Percentiles rank a stretch among this genome's conserved stretches.
Evolutionary conservation across 805 yeast species (phyloP).

Genomic region (Candida ponderosae): DNA sequence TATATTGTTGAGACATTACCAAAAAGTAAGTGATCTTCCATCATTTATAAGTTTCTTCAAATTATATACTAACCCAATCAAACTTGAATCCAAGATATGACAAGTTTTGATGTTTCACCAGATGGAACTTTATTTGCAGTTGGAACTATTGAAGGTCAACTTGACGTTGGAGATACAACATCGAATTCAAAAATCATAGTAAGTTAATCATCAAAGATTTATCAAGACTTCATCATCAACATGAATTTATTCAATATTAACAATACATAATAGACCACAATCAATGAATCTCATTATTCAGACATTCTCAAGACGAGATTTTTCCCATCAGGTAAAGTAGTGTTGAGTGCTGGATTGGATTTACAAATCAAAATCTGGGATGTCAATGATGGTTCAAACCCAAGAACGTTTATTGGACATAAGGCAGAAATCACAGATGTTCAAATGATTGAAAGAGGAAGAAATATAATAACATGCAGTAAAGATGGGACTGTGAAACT

Average conservation of each 20-base stretch:
- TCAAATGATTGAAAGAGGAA: constrained; percentile 51
- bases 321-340: constrained; percentile 61
- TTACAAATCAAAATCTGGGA: constrained; percentile 57
- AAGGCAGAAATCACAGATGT: constrained; percentile 38
- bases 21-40: too few relatives aligned
- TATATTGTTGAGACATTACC: too few relatives aligned
- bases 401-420: constrained; percentile 47
- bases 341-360: constrained; percentile 54
- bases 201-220: constrained; percentile 1
- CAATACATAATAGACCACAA: background rate
- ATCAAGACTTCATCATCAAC: background rate
- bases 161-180: constrained; percentile 19
- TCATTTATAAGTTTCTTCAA: too few relatives aligned
- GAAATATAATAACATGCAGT: constrained; percentile 54
- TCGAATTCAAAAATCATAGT: background rate
- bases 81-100: too few relatives aligned
- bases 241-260: constrained; percentile 1
- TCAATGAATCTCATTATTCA: constrained; percentile 40
- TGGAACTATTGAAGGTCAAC: constrained; percentile 28
- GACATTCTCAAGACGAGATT: constrained; percentile 36
- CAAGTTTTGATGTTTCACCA: constrained; percentile 27
- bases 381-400: constrained; percentile 33
- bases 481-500: constrained; percentile 47
- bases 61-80: too few relatives aligned
- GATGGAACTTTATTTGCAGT: constrained; percentile 18